Evolutionary conservation across 495 filamentous ascomycete genomes (phyloP).

Genomic region (Friedmanniomyces endolithicus): DNA sequence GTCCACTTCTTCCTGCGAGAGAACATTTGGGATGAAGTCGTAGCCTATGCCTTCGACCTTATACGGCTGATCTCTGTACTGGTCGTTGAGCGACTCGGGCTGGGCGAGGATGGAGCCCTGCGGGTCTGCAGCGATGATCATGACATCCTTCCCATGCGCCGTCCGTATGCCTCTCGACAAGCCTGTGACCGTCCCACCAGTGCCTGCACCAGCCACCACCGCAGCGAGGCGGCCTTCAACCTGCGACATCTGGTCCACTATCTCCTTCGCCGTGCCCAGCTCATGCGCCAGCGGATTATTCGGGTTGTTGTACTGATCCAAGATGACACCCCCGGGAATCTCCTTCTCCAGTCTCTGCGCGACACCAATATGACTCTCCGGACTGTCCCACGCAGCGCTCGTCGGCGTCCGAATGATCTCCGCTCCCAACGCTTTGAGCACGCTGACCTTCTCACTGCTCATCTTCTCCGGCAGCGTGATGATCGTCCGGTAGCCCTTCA

Average conservation of each 20-base stretch:
- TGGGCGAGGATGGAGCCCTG: conserved; percentile 77
- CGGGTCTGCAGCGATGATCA: conserved; percentile 85
- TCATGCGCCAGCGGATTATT: conserved; percentile 94
- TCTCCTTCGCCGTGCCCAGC: conserved; percentile 87
- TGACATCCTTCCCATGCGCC: conserved; percentile 60
- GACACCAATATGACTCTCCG: conserved; percentile 94
- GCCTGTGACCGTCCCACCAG: conserved; percentile 89
- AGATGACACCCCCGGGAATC: conserved; percentile 88
- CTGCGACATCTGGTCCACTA: conserved; percentile 86
- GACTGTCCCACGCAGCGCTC: conserved; percentile 83
- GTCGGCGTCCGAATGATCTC: conserved; percentile 97
- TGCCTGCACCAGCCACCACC: conserved; percentile 85
- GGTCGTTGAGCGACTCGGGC: conserved; percentile 63
- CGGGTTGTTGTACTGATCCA: conserved; percentile 88
- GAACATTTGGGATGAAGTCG: conserved; percentile 91
- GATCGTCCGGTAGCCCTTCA: conserved; percentile 96
- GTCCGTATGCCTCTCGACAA: conserved; percentile 75
- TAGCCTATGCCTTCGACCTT: conserved; percentile 99
- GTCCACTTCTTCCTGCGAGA: conserved; percentile 70
- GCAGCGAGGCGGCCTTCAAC: conserved; percentile 45
- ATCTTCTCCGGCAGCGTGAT: conserved; percentile 99
- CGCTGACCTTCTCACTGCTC: conserved; percentile 93
- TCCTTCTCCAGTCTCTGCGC: conserved; percentile 83
- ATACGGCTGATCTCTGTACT: conserved; percentile 69
- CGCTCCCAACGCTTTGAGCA: conserved; percentile 81